Percentiles rank a stretch among this genome's conserved stretches.
Evolutionary conservation across 805 yeast genomes (phyloP).

Genomic region (Ogataea neopini): DNA sequence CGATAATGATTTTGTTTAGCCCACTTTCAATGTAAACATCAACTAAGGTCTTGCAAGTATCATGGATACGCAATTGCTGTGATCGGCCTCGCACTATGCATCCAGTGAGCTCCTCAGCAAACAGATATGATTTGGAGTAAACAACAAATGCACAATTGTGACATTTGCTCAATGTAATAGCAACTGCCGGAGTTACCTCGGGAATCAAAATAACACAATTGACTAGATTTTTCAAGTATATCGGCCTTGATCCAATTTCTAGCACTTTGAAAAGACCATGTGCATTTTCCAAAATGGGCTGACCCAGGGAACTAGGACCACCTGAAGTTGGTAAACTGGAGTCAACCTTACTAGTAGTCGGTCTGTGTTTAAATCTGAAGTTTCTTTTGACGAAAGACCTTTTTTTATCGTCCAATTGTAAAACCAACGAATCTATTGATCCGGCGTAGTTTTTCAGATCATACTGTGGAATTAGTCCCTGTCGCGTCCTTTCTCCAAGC

Average conservation of each 20-base stretch:
- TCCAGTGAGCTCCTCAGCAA: slow-evolving; percentile 14
- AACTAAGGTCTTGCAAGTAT: slow-evolving; percentile 11
- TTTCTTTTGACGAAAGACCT: slow-evolving; percentile 16
- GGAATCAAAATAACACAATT: slow-evolving; percentile 18
- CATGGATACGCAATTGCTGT: slow-evolving; percentile 33
- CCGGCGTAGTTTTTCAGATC: slow-evolving; percentile 26
- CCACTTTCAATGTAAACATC: slow-evolving; percentile 16
- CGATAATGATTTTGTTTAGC: slow-evolving; percentile 28
- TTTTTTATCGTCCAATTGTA: slow-evolving; percentile 23
- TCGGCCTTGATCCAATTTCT: background rate
- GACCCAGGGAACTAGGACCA: background rate
- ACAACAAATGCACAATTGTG: slow-evolving; percentile 17
- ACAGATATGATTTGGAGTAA: slow-evolving; percentile 25
- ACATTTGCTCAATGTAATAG: slow-evolving; percentile 25
- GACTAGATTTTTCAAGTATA: slow-evolving; percentile 14
- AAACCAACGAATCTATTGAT: slow-evolving; percentile 21
- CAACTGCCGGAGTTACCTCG: slow-evolving; percentile 10
- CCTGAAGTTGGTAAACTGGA: background rate
- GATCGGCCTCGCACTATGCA: slow-evolving; percentile 22
- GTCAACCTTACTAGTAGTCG: slow-evolving; percentile 2
- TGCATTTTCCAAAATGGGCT: slow-evolving; percentile 13
- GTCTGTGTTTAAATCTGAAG: slow-evolving; percentile 26
- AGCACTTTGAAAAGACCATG: background rate
- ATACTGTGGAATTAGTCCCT: slow-evolving; percentile 24
- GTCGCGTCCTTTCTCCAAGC: slow-evolving; percentile 16